phyloP scores from a whole-genome alignment of 2,329 filamentous ascomycete species.

The Pseudogymnoascus sp. region DNA sequence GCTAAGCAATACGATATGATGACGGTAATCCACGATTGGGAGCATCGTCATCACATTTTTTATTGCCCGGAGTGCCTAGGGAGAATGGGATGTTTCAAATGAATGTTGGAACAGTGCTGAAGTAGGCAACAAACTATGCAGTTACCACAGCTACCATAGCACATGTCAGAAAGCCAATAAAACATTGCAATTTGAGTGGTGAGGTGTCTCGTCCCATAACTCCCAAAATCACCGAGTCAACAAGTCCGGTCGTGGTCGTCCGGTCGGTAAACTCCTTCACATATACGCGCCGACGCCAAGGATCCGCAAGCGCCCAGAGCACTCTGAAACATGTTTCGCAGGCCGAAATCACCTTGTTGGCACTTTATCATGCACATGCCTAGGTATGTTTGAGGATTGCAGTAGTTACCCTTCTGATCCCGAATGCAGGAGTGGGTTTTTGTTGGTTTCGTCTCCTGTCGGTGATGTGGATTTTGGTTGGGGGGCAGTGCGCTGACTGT shows the following conservation, averaged over 20 bases:
- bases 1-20: too few species aligned
- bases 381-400: neutral
- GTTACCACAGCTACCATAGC: neutral
- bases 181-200: neutral
- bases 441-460: neutral
- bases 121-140: neutral
- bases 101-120: neutral
- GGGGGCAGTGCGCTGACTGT: neutral
- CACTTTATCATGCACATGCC: neutral
- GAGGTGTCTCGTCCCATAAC: neutral
- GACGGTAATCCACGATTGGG: too few species aligned
- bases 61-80: too few species aligned
- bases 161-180: neutral
- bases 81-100: too few species aligned
- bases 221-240: neutral
- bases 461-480: neutral
- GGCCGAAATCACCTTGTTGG: neutral
- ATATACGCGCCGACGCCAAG: slow-evolving; percentile 3
- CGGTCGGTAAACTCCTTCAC: neutral
- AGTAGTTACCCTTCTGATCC: neutral
- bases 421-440: neutral
- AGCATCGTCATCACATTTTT: too few species aligned
- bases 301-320: neutral
- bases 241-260: neutral
- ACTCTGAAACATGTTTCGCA: neutral